phyloP scores from a whole-genome alignment of 768 basidiomycete species.

The Chlorophyllum brunneum region DNA sequence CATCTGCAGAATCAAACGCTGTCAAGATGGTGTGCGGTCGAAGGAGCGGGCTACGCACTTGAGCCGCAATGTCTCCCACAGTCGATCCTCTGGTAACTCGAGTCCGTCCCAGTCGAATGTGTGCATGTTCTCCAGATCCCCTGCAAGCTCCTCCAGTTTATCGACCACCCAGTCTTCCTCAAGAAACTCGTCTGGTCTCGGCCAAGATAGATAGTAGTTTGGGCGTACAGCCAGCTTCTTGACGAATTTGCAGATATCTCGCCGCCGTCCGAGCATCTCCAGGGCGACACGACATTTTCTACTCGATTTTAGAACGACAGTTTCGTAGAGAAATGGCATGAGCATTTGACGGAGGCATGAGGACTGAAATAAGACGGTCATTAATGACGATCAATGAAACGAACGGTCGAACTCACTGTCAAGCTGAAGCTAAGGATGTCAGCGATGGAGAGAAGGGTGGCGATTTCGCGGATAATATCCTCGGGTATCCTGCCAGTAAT shows the following conservation, averaged over 20 bases:
- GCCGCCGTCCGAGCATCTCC: conserved; percentile 28
- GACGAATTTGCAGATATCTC: conserved; percentile 35
- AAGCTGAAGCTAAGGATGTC: conserved; percentile 41
- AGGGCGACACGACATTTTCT: conserved; percentile 33
- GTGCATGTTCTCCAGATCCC: conserved; percentile 28
- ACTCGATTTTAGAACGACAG: conserved; percentile 41
- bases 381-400: conserved; percentile 9
- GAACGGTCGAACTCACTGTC: conserved; percentile 27
- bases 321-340: conserved; percentile 39
- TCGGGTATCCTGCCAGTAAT: conserved; percentile 30
- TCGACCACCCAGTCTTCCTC: conserved; percentile 39
- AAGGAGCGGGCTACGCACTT: conserved; percentile 26
- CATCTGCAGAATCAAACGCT: conserved; percentile 34
- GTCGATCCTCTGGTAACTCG: conserved; percentile 37
- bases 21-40: not conserved
- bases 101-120: conserved; percentile 52
- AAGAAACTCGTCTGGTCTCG: conserved; percentile 35
- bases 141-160: conserved; percentile 31
- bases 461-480: conserved; percentile 38
- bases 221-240: conserved; percentile 43
- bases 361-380: conserved; percentile 24
- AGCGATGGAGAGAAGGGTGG: conserved; percentile 27
- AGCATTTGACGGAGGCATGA: conserved; percentile 27
- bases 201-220: conserved; percentile 52
- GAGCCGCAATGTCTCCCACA: conserved; percentile 38